Conservation (phyloP, 2,329 filamentous ascomycete genomes). For the Diaporthe citrichinensis region DNA sequence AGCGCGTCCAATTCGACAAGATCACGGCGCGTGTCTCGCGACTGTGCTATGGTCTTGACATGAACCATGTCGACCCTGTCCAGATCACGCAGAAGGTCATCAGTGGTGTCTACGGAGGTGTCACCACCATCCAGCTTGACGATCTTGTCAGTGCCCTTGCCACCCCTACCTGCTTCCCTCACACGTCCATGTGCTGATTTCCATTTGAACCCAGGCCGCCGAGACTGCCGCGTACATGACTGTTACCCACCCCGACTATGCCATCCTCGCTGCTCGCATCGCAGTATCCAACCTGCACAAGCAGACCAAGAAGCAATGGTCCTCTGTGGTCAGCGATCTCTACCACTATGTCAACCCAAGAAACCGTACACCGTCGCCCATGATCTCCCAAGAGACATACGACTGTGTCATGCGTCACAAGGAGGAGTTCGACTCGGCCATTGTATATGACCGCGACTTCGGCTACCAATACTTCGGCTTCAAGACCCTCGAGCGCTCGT, state of each 20-base stretch:
- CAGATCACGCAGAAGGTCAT: conserved; percentile 99
- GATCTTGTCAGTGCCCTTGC: conserved; percentile 80
- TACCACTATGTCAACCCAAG: conserved; percentile 98
- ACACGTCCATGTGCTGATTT: conserved; percentile 21
- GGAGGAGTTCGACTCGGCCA: conserved; percentile 97
- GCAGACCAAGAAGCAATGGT: conserved; percentile 99
- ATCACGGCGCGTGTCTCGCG: conserved; percentile 98
- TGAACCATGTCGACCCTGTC: conserved; percentile 94
- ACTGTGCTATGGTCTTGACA: conserved; percentile 96
- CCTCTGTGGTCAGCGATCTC: conserved; percentile 91
- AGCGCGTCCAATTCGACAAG: conserved; percentile 99
- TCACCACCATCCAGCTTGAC: conserved; percentile 95
- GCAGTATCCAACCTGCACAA: conserved; percentile 99
- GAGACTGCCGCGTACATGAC: conserved; percentile 99
- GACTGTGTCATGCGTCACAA: conserved; percentile 96
- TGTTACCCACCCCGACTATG: conserved; percentile 98
- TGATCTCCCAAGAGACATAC: conserved; percentile 94
- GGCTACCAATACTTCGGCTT: conserved; percentile 99
- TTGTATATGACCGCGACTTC: conserved; percentile 99
- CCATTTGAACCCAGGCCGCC: conserved; percentile 76
- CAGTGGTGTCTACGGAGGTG: conserved; percentile 98
- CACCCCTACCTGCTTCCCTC: background rate
- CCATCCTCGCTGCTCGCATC: conserved; percentile 97
- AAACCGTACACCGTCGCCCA: conserved; percentile 85
- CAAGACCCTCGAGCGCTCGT: conserved; percentile 98